Base-by-base conservation (phyloP, 2,329 filamentous ascomycete species). In the Podosphaera fusca region DNA sequence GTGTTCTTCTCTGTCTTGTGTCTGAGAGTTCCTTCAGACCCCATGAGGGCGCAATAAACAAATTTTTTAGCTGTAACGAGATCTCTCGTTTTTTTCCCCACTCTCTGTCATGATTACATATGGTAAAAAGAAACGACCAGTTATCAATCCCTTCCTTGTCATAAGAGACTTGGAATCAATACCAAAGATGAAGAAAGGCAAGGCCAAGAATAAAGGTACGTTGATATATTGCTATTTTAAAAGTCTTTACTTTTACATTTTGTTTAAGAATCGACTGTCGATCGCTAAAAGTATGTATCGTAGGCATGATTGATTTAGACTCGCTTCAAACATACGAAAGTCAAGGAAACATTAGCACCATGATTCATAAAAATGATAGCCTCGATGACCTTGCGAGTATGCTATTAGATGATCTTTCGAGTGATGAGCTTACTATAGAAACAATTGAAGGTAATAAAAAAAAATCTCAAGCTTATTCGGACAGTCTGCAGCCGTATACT, bases 361-460 rank as follows among this genome's bases (percentile, higher is more conserved):
- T 42, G n/a, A 14, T 7, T 42, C 38, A 42, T 42, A 8, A 42
- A 42, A 36, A 60, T 47, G 60, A 63, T 56, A 63, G 61, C 38
- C 59, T 64, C 35, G 63, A 64, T 38, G 63, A 63, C 50, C 55
- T 62, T 58, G 63, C 58, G 31, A 62, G 59, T 53, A 61, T 61
- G 38, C 58, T 63, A 12, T 58, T 64, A 7, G 61, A 64, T 9
- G 61, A 63, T 53, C 62, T 61, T 12, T 58, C 56, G 6, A 55
- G 57, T 3, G 59, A 61, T 42, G 56, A 62, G 49, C 47, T 59
- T 4, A 12, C 10, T 6, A 14, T 12, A 42, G n/a, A 42, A 3
- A 42, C 38, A 12, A 12, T 42, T 42, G 38, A 12, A 14, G 10
- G 10, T 42, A 42, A 6, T 12, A 42, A 6, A 42, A 42, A 12